Evolutionary conservation across 495 filamentous ascomycete species (phyloP).

Genomic region (Schizothecium vesticola): DNA sequence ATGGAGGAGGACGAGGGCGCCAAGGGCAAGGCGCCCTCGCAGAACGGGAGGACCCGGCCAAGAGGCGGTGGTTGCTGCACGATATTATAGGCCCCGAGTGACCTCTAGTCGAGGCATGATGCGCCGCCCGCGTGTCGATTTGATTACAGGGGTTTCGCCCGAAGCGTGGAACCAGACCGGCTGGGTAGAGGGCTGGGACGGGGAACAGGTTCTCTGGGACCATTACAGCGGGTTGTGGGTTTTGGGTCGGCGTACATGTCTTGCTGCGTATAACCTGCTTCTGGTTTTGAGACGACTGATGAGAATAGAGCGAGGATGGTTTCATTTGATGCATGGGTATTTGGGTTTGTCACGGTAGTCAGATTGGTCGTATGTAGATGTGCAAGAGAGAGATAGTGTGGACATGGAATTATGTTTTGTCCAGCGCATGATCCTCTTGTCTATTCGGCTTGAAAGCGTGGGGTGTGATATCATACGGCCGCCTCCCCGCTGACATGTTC

Average conservation of each 20-base stretch:
- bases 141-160: not conserved
- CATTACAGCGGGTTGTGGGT: not conserved
- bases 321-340: not conserved
- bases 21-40: slow-evolving; percentile 60
- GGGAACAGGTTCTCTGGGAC: not conserved
- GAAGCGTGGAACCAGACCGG: not conserved
- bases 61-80: slow-evolving; percentile 73
- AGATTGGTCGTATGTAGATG: not conserved
- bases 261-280: not conserved
- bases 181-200: not conserved
- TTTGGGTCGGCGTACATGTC: slow-evolving; percentile 4
- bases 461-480: not conserved
- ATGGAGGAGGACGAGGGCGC: slow-evolving; percentile 76
- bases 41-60: slow-evolving; percentile 58
- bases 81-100: slow-evolving; percentile 48
- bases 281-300: slow-evolving; percentile 1
- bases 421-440: no score
- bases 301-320: slow-evolving; percentile 6
- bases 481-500: not conserved
- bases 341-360: not conserved
- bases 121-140: not conserved
- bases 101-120: not conserved
- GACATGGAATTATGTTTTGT: not conserved
- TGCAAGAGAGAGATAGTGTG: not conserved
- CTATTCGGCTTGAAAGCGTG: not conserved